Evolutionary conservation across 805 yeast genomes (phyloP).

Genomic region (Kodamaea fukazawae): DNA sequence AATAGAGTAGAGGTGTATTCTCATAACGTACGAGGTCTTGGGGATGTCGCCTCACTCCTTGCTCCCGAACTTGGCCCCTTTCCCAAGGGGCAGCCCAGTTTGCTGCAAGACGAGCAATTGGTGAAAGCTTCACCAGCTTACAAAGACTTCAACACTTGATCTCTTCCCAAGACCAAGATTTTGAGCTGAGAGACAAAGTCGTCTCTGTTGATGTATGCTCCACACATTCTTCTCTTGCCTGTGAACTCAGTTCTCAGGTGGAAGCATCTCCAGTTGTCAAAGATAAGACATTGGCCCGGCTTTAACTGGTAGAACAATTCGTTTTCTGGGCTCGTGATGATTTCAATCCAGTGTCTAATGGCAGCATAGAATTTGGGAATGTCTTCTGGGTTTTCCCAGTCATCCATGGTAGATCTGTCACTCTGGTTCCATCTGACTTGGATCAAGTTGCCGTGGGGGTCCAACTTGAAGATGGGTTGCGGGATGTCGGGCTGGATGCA

Average conservation of each 20-base stretch:
- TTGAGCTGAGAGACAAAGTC: slow-evolving; percentile 51
- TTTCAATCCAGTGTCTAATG: slow-evolving; percentile 52
- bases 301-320: slow-evolving; percentile 53
- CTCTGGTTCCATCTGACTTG: slow-evolving; percentile 73
- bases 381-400: slow-evolving; percentile 47
- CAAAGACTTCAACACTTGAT: slow-evolving; percentile 38
- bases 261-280: slow-evolving; percentile 72
- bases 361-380: slow-evolving; percentile 56
- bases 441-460: slow-evolving; percentile 47
- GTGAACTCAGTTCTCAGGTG: slow-evolving; percentile 67
- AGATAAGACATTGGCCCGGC: slow-evolving; percentile 66
- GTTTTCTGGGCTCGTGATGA: slow-evolving; percentile 49
- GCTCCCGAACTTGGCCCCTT: too few species aligned
- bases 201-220: slow-evolving; percentile 67
- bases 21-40: too few species aligned
- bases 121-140: too few species aligned
- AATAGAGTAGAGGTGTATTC: too few species aligned
- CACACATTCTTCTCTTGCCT: slow-evolving; percentile 69
- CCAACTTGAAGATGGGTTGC: slow-evolving; percentile 58
- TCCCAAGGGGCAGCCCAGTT: too few species aligned
- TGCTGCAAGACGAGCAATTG: too few species aligned
- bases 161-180: slow-evolving; percentile 48
- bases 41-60: too few species aligned
- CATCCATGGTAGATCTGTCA: slow-evolving; percentile 61
- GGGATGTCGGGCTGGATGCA: slow-evolving; percentile 57